Conservation (phyloP, 2,329 filamentous ascomycete species). For the Pezizomycotina sp. region DNA sequence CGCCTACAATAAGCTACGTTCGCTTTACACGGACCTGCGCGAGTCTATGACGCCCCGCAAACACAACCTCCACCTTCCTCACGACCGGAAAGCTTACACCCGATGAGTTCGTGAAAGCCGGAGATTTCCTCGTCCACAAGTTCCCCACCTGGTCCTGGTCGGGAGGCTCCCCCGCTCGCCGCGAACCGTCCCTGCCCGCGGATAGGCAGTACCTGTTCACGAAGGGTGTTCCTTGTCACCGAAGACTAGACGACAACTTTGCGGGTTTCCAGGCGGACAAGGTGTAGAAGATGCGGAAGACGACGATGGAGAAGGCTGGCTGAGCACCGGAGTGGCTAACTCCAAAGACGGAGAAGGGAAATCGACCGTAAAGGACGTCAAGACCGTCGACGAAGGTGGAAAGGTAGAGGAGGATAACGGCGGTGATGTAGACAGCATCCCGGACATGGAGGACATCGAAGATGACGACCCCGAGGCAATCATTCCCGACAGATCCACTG, state of each 20-base stretch:
- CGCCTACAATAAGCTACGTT: no score
- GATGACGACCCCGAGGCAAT: slow-evolving; percentile 90
- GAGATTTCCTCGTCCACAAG: slow-evolving; percentile 97
- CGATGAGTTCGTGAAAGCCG: slow-evolving; percentile 87
- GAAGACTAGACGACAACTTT: slow-evolving; percentile 82
- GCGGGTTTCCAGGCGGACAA: slow-evolving; percentile 73
- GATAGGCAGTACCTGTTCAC: slow-evolving; percentile 94
- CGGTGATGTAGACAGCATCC: slow-evolving; percentile 50
- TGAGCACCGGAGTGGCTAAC: slow-evolving; percentile 66
- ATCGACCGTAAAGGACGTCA: slow-evolving; percentile 42
- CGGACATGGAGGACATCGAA: slow-evolving; percentile 97
- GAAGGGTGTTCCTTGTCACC: slow-evolving; percentile 82
- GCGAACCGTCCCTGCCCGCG: slow-evolving; percentile 62
- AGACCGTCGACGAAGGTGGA: slow-evolving; percentile 76
- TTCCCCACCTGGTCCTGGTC: slow-evolving; percentile 98
- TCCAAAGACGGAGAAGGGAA: slow-evolving; percentile 52
- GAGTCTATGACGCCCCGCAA: slow-evolving; percentile 80
- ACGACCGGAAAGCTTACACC: slow-evolving; percentile 89
- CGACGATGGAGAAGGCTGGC: slow-evolving; percentile 56
- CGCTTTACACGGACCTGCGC: slow-evolving; percentile 77
- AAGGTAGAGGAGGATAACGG: slow-evolving; percentile 64
- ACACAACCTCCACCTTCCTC: slow-evolving; percentile 84
- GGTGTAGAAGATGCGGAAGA: slow-evolving; percentile 44
- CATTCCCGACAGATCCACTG: slow-evolving; percentile 54
- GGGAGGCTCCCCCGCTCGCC: slow-evolving; percentile 62